Evolutionary conservation across 768 basidiomycete species (phyloP).

Genomic region (Mycena vulgaris): DNA sequence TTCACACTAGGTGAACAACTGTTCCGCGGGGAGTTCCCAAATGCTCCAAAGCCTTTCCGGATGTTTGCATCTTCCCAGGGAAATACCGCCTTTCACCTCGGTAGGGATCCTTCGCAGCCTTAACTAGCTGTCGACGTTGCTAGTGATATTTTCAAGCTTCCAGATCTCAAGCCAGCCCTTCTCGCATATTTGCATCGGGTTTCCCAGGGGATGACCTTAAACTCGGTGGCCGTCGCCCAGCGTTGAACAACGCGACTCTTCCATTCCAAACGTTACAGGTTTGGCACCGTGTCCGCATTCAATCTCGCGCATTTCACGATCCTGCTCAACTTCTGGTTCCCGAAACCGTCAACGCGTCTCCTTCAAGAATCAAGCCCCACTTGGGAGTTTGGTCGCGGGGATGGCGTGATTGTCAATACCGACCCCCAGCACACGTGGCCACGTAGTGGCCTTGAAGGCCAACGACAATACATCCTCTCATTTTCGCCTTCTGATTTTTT

Average conservation of each 20-base stretch:
- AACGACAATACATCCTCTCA: too few relatives aligned
- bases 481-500: too few relatives aligned
- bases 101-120: constrained; percentile 5
- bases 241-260: not conserved
- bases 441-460: too few relatives aligned
- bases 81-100: constrained; percentile 28
- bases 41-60: constrained; percentile 21
- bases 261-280: constrained; percentile 28
- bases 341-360: constrained; percentile 30
- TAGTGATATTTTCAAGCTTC: too few relatives aligned
- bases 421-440: too few relatives aligned
- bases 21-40: not conserved
- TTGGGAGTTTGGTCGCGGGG: constrained; percentile 23
- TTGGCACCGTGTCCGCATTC: too few relatives aligned
- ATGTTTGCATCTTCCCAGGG: constrained; percentile 9
- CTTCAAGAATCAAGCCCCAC: constrained; percentile 2
- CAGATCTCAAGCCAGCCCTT: too few relatives aligned
- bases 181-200: not conserved
- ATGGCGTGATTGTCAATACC: constrained; percentile 30
- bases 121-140: constrained; percentile 24
- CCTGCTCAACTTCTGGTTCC: constrained; percentile 8
- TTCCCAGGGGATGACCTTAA: not conserved
- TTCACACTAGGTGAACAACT: constrained; percentile 8
- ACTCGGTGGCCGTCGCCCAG: constrained; percentile 12
- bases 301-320: constrained; percentile 20